phyloP scores from a whole-genome alignment of 148 eudicot genomes.

The Drosera capensis region DNA sequence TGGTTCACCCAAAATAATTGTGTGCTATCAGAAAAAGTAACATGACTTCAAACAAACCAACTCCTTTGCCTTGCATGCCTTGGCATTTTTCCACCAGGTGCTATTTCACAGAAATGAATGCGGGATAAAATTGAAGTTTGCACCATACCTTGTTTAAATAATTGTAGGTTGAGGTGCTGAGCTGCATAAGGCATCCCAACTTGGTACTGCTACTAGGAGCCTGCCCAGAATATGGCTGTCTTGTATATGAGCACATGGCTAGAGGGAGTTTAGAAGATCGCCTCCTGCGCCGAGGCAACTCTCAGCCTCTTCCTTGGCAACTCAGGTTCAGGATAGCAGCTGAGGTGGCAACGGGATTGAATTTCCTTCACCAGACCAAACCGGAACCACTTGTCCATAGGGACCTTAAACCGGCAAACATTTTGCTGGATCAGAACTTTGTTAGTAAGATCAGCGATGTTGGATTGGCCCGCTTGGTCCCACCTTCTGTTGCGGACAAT shows the following conservation, averaged over 20 bases:
- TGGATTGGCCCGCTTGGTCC: slow-evolving; percentile 58
- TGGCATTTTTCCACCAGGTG: too few relatives aligned
- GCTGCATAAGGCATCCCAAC: slow-evolving; percentile 45
- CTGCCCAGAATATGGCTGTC: slow-evolving; percentile 45
- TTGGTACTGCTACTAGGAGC: slow-evolving; percentile 50
- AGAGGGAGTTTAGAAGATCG: slow-evolving; percentile 36
- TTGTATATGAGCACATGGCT: slow-evolving; percentile 44
- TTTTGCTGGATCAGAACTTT: slow-evolving; percentile 43
- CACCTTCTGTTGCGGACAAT: slow-evolving; percentile 41
- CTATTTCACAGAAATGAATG: too few relatives aligned
- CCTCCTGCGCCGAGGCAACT: slow-evolving; percentile 27
- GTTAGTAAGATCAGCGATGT: slow-evolving; percentile 66
- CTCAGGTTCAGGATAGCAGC: slow-evolving; percentile 40
- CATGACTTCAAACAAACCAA: background rate
- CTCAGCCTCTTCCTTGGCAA: slow-evolving; percentile 34
- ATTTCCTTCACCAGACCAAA: slow-evolving; percentile 55
- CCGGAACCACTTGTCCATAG: slow-evolving; percentile 66
- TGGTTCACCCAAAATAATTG: too few relatives aligned
- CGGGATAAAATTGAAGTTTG: too few relatives aligned
- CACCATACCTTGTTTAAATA: too few relatives aligned
- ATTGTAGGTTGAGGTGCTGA: slow-evolving; percentile 33
- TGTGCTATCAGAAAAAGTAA: too few relatives aligned
- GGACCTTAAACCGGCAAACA: slow-evolving; percentile 58
- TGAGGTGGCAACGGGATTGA: slow-evolving; percentile 35
- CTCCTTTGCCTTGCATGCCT: slow-evolving; percentile 6